Base-by-base conservation (phyloP, 768 basidiomycete species). In the Serpula lacrymans region DNA sequence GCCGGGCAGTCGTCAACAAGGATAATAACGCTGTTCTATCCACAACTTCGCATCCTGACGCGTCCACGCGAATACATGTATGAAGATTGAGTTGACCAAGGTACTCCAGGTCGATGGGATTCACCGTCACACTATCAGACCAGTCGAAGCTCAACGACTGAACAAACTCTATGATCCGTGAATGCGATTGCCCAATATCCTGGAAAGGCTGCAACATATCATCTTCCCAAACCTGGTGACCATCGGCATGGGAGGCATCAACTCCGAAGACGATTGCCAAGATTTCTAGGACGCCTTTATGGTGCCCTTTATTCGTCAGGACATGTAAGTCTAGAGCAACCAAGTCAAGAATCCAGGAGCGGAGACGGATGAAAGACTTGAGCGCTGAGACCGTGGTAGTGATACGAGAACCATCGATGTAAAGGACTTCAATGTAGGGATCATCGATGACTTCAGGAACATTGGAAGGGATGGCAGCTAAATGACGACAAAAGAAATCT, bases 301-400 rank as follows among this genome's bases (percentile, higher is more conserved):
- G 64, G 43, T 89, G 87, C 0, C 83, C 82, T 50, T 82, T 84
- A 55, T 78, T 81, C 2, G 88, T 89, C 43, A 94, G 71, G 10
- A 88, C 77, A 46, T 94, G 94, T 4, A 96, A 68, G 57, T 97
- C 94, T 26, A 97, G 74, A 1, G 94, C 89, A 17, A 82, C 79
- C 17, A 88, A 75, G 50, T 95, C 88, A 45, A 96, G 76, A 34
- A 96, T 78, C 60, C 80, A 86, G 2, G 92, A 87, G 24, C 91
- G 84, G 30, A 91, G 64, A 12, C 83, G 82, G 9, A 97, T 72
- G 74, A 88, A 91, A 0, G 90, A 74, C 38, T 78, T 74, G 8
- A 94, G 62, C 1, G 78, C 74, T 1, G 80, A 59, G 24, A 86
- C 80, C 6, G 81, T 85, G 5, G 88, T 84, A 28, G 71, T 60